Conservation (phyloP, 106 monocot species). For the Allium sativum region DNA sequence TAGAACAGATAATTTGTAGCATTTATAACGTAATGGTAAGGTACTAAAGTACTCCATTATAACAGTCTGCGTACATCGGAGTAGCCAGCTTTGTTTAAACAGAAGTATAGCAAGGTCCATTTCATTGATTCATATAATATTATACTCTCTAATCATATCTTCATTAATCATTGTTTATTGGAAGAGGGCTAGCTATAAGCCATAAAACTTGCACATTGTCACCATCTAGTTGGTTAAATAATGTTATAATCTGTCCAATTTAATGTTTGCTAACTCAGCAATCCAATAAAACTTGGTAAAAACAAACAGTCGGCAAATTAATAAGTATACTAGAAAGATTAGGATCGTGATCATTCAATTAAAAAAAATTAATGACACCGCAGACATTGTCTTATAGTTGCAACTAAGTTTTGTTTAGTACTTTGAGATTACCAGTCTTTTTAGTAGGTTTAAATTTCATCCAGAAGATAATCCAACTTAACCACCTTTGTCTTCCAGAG, state of each 20-base stretch:
- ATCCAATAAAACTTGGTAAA: neutral
- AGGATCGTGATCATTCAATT: neutral
- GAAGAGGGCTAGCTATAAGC: neutral
- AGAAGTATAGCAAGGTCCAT: neutral
- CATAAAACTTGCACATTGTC: neutral
- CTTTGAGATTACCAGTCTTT: slow-evolving; percentile 1
- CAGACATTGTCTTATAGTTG: neutral
- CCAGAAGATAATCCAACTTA: neutral
- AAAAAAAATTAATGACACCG: neutral
- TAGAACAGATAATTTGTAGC: no score
- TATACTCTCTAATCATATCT: neutral
- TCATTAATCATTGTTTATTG: neutral
- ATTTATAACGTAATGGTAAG: no score
- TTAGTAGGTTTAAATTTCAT: neutral
- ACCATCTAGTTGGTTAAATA: neutral
- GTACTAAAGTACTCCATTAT: no score
- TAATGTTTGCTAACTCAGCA: neutral
- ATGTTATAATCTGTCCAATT: neutral
- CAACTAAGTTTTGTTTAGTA: neutral
- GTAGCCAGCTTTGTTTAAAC: no score
- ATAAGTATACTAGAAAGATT: neutral
- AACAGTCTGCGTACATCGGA: no score
- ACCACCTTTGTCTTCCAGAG: no score
- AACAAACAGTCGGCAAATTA: neutral
- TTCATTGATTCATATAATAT: neutral